A percentile compares a stretch with the other conserved stretches of the same genome.
Evolutionary conservation across 2,329 filamentous ascomycete genomes (phyloP).

Genomic region (Fusarium sp.): DNA sequence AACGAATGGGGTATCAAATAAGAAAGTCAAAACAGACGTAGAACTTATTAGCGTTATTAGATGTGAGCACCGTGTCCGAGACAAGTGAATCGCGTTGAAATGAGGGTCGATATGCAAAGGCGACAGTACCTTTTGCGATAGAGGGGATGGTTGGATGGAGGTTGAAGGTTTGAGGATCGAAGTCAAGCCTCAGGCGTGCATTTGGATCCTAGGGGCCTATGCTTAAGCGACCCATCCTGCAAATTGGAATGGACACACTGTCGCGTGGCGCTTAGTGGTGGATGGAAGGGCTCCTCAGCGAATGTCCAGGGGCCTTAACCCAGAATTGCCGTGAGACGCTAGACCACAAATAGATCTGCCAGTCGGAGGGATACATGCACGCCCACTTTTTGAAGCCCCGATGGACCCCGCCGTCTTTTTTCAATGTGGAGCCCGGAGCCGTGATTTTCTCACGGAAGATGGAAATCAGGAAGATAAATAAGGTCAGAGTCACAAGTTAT

Average conservation of each 20-base stretch:
- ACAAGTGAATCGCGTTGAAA: conserved; percentile 3
- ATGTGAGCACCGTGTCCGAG: background rate
- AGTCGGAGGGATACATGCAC: conserved; percentile 30
- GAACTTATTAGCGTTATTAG: conserved; percentile 6
- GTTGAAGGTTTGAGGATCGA: conserved; percentile 34
- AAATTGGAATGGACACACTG: conserved; percentile 38
- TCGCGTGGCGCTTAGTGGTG: conserved; percentile 33
- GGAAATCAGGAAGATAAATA: conserved; percentile 31
- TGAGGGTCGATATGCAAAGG: conserved; percentile 24
- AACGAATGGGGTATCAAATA: conserved; percentile 12
- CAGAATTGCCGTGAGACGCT: conserved; percentile 34
- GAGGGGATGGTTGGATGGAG: conserved; percentile 29
- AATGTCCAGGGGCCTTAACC: conserved; percentile 8
- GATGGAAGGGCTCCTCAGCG: conserved; percentile 1
- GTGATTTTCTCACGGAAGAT: conserved; percentile 21
- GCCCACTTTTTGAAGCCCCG: conserved; percentile 20
- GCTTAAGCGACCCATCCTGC: conserved; percentile 25
- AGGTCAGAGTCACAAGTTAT: background rate
- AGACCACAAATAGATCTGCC: conserved; percentile 20
- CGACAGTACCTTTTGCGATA: conserved; percentile 19
- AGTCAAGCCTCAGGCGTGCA: conserved; percentile 25
- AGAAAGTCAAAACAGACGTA: conserved; percentile 7
- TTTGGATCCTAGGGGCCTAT: conserved; percentile 10
- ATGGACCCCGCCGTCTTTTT: conserved; percentile 20
- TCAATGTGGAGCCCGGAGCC: conserved; percentile 34